Conservation (phyloP, 306 rosid genomes). For the Dryas drummondii region DNA sequence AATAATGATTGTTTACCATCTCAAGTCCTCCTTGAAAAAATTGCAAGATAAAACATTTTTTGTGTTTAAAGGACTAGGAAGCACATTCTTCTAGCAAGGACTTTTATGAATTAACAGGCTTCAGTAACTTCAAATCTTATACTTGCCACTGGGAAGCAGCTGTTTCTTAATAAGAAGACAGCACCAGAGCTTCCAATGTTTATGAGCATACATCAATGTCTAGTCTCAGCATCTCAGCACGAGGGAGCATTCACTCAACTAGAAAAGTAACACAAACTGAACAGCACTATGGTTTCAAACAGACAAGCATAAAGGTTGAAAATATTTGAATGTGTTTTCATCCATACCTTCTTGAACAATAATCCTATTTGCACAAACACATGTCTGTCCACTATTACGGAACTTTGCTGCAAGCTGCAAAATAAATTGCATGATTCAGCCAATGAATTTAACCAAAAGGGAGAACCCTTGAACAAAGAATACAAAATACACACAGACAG, state of each 20-base stretch:
- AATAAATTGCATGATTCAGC: constrained; percentile 24
- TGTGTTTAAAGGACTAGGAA: background rate
- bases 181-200: background rate
- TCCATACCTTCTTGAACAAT: constrained; percentile 89
- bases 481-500: background rate
- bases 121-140: constrained; percentile 15
- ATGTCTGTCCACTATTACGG: constrained; percentile 95
- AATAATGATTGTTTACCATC: background rate
- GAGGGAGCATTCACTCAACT: background rate
- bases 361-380: constrained; percentile 94
- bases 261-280: constrained; percentile 15
- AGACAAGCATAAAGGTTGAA: constrained; percentile 25
- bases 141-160: background rate
- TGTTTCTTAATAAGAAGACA: background rate
- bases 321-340: constrained; percentile 13
- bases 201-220: background rate
- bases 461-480: constrained; percentile 20
- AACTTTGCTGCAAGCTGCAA: constrained; percentile 90
- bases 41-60: background rate
- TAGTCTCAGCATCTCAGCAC: background rate
- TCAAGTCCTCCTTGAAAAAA: background rate
- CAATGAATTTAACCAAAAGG: constrained; percentile 13
- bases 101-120: background rate
- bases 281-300: constrained; percentile 19
- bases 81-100: background rate